phyloP scores from a whole-genome alignment of 1,284 basidiomycete species.

The Marasmius sp. region DNA sequence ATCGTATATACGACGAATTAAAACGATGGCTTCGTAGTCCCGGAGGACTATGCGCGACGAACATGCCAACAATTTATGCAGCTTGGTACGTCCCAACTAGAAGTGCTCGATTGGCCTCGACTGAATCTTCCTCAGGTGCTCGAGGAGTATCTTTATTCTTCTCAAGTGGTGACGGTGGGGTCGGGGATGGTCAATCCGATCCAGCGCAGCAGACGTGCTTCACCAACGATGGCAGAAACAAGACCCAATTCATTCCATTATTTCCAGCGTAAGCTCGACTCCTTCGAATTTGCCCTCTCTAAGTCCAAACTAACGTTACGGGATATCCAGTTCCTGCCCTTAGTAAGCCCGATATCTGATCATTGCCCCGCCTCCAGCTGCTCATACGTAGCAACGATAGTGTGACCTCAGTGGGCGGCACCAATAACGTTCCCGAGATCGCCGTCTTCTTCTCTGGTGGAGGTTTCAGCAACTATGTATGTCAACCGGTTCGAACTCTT shows the following conservation, averaged over 20 bases:
- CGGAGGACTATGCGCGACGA: conserved; percentile 12
- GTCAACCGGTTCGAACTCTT: conserved; percentile 13
- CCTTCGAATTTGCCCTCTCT: conserved; percentile 20
- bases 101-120: neutral
- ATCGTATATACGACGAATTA: neutral
- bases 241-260: conserved; percentile 23
- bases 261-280: conserved; percentile 43
- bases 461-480: conserved; percentile 52
- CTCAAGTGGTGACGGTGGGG: conserved; percentile 18
- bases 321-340: conserved; percentile 24
- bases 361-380: neutral
- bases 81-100: neutral
- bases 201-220: conserved; percentile 11
- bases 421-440: conserved; percentile 53
- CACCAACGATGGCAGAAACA: conserved; percentile 30
- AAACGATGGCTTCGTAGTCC: conserved; percentile 1
- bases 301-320: conserved; percentile 8
- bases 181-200: conserved; percentile 12
- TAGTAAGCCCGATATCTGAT: conserved; percentile 23
- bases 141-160: conserved; percentile 21
- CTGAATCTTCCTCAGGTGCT: conserved; percentile 14
- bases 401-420: conserved; percentile 62
- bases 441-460: conserved; percentile 63
- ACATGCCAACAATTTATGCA: conserved; percentile 12
- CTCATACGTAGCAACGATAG: neutral